phyloP scores from a whole-genome alignment of 1,284 basidiomycete species.

The Ceratobasidium sp. region DNA sequence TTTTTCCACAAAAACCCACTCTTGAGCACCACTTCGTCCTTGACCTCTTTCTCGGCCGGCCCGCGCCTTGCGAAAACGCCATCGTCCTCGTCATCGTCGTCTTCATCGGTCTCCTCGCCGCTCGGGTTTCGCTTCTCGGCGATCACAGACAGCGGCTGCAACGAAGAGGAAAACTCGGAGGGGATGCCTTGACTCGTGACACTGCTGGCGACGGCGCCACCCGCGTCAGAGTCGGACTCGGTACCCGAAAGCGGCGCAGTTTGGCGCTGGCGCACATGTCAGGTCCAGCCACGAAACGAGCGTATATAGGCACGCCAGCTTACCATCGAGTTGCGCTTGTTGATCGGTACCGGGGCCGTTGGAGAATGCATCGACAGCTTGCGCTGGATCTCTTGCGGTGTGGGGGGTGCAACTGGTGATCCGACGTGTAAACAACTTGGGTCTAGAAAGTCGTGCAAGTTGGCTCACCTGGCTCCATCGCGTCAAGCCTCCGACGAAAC shows the following conservation, averaged over 20 bases:
- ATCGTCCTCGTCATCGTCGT: slow-evolving; percentile 73
- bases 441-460: background rate
- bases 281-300: slow-evolving; percentile 5
- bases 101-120: slow-evolving; percentile 79
- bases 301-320: background rate
- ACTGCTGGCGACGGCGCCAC: slow-evolving; percentile 66
- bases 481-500: background rate
- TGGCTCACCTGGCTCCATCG: slow-evolving; percentile 24
- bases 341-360: slow-evolving; percentile 47
- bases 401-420: slow-evolving; percentile 74
- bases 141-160: slow-evolving; percentile 75
- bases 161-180: slow-evolving; percentile 39
- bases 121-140: slow-evolving; percentile 76
- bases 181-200: slow-evolving; percentile 34
- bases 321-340: slow-evolving; percentile 41
- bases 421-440: background rate
- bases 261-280: slow-evolving; percentile 19
- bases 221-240: slow-evolving; percentile 85
- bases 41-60: slow-evolving; percentile 55
- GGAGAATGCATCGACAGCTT: slow-evolving; percentile 80
- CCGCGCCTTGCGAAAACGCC: slow-evolving; percentile 54
- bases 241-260: slow-evolving; percentile 67
- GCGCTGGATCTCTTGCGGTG: slow-evolving; percentile 85
- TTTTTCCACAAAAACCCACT: slow-evolving; percentile 95
- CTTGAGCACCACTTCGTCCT: slow-evolving; percentile 84